Evolutionary conservation across 345 rosid genomes (phyloP), one percentile per base, ranked within the genome.

Genomic region (Gossypioides kirkii): DNA sequence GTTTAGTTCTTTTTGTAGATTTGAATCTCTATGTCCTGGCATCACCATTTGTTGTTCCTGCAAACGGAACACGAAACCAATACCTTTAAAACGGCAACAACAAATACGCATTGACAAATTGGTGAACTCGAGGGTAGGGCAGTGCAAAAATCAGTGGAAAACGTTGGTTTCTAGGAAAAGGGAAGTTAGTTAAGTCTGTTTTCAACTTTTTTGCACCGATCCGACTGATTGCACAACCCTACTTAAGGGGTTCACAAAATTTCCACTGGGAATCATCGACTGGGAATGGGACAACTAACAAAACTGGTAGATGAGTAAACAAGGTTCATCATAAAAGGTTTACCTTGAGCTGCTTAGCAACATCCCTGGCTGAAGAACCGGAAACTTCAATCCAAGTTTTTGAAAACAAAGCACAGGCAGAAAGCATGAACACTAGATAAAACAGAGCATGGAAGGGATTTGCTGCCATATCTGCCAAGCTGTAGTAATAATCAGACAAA

Each of bases 1-100:
- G 62, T 88, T 88, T 78, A 90, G 73, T 77, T 90, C 95, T 78
- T 90, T 90, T 76, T 86, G 91, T 43, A 90, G 77, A 73, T 90
- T 90, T n/a, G 92, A 86, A 52, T 90, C 92, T 50, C 89, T 83
- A 66, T 88, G 95, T 45, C 95, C 95, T 8, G 92, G 92, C 95
- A 90, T 88, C 73, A 90, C 95, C 95, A 90, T 90, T 85, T 88
- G 92, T 88, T 90, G 96, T 70, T 90, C 96, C 96, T 88, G 72
- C 63, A 55, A 55, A 22, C 6, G 10, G 23, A 22, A 10, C 32
- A 55, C 61, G 11, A 9, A 18, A 54, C 59, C 0, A 3, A 18
- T 2, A 28, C 58, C 18, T 56, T 8, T 2, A 64, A 20, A 32
- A 25, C 8, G 4, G 14, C 12, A 68, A 49, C 4, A 26, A 69